Conservation (phyloP, 192 early-diverging fungal genomes). For the Backusella westeae region DNA sequence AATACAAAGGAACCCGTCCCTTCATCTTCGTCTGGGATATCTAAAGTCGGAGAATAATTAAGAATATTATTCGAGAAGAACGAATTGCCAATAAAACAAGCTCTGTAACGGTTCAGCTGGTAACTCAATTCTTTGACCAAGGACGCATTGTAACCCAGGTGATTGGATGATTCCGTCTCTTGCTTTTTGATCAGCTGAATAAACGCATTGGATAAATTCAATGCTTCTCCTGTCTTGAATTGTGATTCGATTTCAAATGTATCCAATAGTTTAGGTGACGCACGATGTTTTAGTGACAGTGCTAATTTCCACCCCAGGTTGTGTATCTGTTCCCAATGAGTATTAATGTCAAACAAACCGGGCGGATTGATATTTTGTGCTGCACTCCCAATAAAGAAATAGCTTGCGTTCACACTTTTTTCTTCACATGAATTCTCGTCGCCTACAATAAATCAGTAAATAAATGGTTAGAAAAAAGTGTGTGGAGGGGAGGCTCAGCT, state of each 20-base stretch:
- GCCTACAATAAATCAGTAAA: slow-evolving; percentile 1
- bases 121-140: not conserved
- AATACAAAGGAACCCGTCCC: not conserved
- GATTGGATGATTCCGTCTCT: not conserved
- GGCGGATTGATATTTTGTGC: slow-evolving; percentile 19
- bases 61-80: not conserved
- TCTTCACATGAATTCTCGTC: slow-evolving; percentile 17
- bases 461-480: not conserved
- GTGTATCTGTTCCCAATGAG: slow-evolving; percentile 16
- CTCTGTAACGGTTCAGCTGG: not conserved
- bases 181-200: slow-evolving; percentile 1
- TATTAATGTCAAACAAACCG: slow-evolving; percentile 8
- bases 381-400: slow-evolving; percentile 24
- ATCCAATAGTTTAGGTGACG: slow-evolving; percentile 19
- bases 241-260: slow-evolving; percentile 16
- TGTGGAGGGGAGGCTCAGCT: not conserved
- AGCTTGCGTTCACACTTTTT: slow-evolving; percentile 3
- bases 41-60: not conserved
- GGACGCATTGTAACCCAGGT: slow-evolving; percentile 6
- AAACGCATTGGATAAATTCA: not conserved
- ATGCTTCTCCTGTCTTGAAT: not conserved
- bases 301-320: slow-evolving; percentile 24
- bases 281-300: slow-evolving; percentile 8
- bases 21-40: not conserved
- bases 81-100: slow-evolving; percentile 4